phyloP scores from a whole-genome alignment of 2,329 filamentous ascomycete genomes.

The Hypoxylon sp. region DNA sequence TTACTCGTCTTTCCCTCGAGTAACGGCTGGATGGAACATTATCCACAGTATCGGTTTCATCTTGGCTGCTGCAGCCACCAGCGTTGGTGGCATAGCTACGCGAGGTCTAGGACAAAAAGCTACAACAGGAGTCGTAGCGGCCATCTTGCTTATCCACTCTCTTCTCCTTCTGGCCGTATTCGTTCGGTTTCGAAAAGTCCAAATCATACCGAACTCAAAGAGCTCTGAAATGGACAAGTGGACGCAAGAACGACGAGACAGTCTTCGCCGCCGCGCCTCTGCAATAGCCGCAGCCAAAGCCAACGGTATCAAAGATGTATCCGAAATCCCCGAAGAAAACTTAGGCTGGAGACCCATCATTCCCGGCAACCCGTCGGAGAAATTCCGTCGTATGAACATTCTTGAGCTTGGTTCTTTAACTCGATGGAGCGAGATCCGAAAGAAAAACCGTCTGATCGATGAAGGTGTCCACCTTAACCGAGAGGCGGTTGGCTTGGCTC shows the following conservation, averaged over 20 bases:
- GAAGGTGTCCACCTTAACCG: constrained; percentile 54
- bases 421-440: constrained; percentile 79
- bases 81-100: constrained; percentile 75
- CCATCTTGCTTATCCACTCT: constrained; percentile 74
- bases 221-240: constrained; percentile 66
- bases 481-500: constrained; percentile 52
- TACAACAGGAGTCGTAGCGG: constrained; percentile 76
- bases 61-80: constrained; percentile 75
- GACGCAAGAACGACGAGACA: constrained; percentile 63
- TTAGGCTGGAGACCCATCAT: constrained; percentile 77
- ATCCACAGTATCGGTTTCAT: constrained; percentile 78
- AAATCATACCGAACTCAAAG: constrained; percentile 75
- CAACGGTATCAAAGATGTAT: constrained; percentile 45
- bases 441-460: constrained; percentile 69
- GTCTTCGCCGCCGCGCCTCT: constrained; percentile 60
- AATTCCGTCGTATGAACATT: constrained; percentile 76
- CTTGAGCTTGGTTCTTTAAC: constrained; percentile 77
- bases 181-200: constrained; percentile 73
- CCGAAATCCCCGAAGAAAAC: constrained; percentile 62
- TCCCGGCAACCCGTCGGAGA: constrained; percentile 77
- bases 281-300: constrained; percentile 53
- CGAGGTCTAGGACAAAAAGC: constrained; percentile 74
- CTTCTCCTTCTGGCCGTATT: constrained; percentile 72
- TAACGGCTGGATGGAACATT: constrained; percentile 77
- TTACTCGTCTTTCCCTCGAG: constrained; percentile 81